Evolutionary conservation across 2,329 filamentous ascomycete genomes (phyloP).

Genomic region (Eutypella sp.): DNA sequence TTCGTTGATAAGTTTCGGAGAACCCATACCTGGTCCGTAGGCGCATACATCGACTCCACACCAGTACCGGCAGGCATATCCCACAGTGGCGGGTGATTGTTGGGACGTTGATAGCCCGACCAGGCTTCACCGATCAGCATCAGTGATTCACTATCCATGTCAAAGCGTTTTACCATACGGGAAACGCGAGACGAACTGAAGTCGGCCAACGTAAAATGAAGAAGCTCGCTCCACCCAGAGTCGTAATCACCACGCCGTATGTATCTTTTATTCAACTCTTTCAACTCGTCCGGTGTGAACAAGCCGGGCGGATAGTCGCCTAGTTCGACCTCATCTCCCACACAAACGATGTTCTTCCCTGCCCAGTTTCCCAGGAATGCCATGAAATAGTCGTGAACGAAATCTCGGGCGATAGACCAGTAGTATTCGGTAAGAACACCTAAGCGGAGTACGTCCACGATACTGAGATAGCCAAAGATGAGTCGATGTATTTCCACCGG

Average conservation of each 20-base stretch:
- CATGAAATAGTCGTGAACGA: conserved; percentile 11
- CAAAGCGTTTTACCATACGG: too few relatives aligned
- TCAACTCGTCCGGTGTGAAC: conserved; percentile 13
- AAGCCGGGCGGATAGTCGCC: conserved; percentile 12
- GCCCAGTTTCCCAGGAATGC: conserved; percentile 22
- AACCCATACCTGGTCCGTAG: conserved; percentile 23
- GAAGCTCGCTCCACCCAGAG: too few relatives aligned
- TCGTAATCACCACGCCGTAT: too few relatives aligned
- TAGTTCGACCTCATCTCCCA: conserved; percentile 13
- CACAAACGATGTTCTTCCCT: conserved; percentile 23
- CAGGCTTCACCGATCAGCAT: conserved; percentile 1
- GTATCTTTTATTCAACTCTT: too few relatives aligned
- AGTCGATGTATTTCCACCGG: conserved; percentile 7
- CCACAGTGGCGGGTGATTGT: not conserved
- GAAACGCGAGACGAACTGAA: conserved; percentile 7
- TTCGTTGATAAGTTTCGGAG: conserved; percentile 28
- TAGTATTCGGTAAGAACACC: conserved; percentile 8
- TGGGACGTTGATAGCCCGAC: not conserved
- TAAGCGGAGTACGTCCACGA: conserved; percentile 4
- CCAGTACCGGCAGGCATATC: conserved; percentile 1
- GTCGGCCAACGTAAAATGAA: conserved; percentile 11
- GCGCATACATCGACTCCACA: conserved; percentile 17
- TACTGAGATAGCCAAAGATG: conserved; percentile 7
- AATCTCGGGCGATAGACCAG: conserved; percentile 3
- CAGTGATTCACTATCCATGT: conserved; percentile 11